phyloP scores from a whole-genome alignment of 2,329 filamentous ascomycete genomes.

The Colletotrichum tropicicola region DNA sequence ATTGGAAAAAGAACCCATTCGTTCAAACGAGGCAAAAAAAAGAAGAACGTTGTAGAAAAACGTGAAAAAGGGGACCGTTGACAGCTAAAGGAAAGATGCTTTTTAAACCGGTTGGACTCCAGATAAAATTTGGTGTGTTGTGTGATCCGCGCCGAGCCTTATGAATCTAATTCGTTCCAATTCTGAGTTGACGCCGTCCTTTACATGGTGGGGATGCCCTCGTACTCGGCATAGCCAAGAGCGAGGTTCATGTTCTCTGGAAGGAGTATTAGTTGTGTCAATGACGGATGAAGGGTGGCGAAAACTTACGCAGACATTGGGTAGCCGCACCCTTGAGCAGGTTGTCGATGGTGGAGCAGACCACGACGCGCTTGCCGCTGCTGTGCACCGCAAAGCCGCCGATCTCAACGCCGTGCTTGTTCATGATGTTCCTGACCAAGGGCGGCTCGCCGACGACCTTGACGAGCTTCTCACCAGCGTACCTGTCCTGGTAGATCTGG shows the following conservation, averaged over 20 bases:
- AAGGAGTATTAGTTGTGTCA: not conserved
- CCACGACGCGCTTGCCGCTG: constrained; percentile 89
- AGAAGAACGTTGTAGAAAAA: not conserved
- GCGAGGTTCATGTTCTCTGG: constrained; percentile 92
- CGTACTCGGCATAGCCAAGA: constrained; percentile 88
- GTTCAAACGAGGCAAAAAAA: not conserved
- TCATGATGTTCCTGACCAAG: constrained; percentile 81
- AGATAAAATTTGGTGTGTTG: constrained; percentile 18
- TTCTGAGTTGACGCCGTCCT: not conserved
- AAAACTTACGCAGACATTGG: constrained; percentile 84
- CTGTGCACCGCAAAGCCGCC: constrained; percentile 95
- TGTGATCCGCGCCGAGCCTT: constrained; percentile 23
- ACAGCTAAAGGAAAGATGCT: constrained; percentile 17
- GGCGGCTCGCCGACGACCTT: constrained; percentile 92
- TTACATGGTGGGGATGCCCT: constrained; percentile 76
- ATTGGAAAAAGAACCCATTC: not conserved
- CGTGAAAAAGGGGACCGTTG: not conserved
- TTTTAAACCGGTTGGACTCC: constrained; percentile 31
- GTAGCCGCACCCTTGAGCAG: constrained; percentile 92
- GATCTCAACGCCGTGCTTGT: constrained; percentile 91
- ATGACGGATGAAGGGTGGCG: not conserved
- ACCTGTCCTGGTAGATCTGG: constrained; percentile 94
- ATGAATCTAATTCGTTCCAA: constrained; percentile 18
- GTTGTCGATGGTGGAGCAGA: constrained; percentile 94
- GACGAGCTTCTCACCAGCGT: constrained; percentile 93